A percentile compares a stretch with the other conserved stretches of the same genome.
Conservation (phyloP, 441 rosid genomes). For the Populus hybrid region DNA sequence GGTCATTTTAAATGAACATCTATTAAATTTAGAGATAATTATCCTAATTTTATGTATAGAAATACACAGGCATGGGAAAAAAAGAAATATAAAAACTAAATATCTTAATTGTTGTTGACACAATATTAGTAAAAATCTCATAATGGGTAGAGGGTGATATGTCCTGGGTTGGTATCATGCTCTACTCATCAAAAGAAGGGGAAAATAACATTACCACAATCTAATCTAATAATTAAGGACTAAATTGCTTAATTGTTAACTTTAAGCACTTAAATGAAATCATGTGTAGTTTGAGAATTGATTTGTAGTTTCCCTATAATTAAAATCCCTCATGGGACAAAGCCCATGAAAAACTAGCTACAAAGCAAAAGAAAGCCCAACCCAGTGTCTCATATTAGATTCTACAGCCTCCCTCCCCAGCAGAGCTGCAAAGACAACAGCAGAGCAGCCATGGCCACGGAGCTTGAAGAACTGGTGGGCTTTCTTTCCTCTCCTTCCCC, state of each 20-base stretch:
- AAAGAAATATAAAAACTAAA: no score
- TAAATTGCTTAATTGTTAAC: not conserved
- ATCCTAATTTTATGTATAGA: no score
- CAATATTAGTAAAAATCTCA: not conserved
- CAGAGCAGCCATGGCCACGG: constrained; percentile 63
- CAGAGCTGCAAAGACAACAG: not conserved
- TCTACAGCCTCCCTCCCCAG: not conserved
- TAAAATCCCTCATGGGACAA: not conserved
- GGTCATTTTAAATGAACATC: no score
- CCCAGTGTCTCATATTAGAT: not conserved
- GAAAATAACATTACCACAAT: not conserved
- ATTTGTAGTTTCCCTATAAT: not conserved
- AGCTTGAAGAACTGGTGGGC: constrained; percentile 73
- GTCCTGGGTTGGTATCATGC: not conserved
- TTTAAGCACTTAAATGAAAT: not conserved
- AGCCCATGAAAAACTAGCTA: not conserved
- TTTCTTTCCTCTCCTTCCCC: constrained; percentile 73
- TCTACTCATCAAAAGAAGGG: not conserved
- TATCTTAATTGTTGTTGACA: not conserved
- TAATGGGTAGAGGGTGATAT: not conserved
- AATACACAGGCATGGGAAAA: no score
- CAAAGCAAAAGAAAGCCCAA: not conserved
- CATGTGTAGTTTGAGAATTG: not conserved
- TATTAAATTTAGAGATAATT: no score
- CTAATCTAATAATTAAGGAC: not conserved